A percentile compares a stretch with the other conserved stretches of the same genome.
Conservation (phyloP, 257 asterid species). For the Solanum commersonii region DNA sequence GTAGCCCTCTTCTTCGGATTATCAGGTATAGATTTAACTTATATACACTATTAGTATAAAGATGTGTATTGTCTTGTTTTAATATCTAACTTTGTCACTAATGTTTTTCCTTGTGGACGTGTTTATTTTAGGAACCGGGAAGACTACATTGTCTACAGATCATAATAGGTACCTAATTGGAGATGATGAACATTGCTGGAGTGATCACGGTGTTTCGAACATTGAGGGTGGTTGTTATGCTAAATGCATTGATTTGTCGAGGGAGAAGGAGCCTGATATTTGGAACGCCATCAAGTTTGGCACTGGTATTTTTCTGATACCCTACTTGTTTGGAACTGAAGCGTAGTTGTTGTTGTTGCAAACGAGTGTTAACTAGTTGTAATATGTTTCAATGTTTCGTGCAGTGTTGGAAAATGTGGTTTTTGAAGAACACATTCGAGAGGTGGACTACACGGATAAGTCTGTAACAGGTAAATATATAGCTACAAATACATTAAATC, state of each 20-base stretch:
- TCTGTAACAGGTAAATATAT: slow-evolving; percentile 64
- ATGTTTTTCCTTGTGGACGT: background rate
- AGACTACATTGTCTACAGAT: slow-evolving; percentile 83
- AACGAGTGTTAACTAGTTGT: too few species aligned
- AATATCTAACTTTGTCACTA: background rate
- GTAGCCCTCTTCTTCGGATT: slow-evolving; percentile 91
- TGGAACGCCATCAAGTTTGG: slow-evolving; percentile 97
- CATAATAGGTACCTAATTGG: slow-evolving; percentile 78
- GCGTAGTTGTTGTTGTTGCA: too few species aligned
- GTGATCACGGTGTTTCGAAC: slow-evolving; percentile 80
- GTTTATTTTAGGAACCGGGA: slow-evolving; percentile 70
- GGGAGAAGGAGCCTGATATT: slow-evolving; percentile 96
- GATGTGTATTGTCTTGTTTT: background rate
- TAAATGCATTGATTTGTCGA: slow-evolving; percentile 69
- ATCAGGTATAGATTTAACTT: slow-evolving; percentile 41
- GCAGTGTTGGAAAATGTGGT: slow-evolving; percentile 86
- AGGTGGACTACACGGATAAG: slow-evolving; percentile 73
- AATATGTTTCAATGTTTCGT: background rate
- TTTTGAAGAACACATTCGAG: slow-evolving; percentile 83
- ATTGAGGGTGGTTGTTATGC: slow-evolving; percentile 98
- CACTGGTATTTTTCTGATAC: slow-evolving; percentile 29
- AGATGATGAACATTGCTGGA: slow-evolving; percentile 97
- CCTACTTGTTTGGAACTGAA: too few species aligned
- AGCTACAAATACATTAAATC: background rate
- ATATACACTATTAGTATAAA: too few species aligned